phyloP scores from a whole-genome alignment of 371 early-diverging fungal genomes.

The Lichtheimia corymbifera region DNA sequence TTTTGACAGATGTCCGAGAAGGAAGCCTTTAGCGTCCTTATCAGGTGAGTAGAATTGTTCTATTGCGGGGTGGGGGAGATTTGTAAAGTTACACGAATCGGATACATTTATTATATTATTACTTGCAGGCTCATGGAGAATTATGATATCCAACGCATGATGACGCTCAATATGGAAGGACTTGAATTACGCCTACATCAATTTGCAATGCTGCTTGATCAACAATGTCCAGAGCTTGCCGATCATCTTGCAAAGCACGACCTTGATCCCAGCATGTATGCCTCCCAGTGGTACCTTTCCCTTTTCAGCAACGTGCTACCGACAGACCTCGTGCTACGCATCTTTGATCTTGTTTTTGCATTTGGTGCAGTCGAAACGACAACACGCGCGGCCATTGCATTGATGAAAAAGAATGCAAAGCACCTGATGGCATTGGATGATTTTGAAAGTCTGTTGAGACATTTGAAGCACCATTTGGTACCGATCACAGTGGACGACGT shows the following conservation, averaged over 20 bases:
- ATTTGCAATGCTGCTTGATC: slow-evolving; percentile 76
- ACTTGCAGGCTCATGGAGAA: slow-evolving; percentile 68
- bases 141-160: slow-evolving; percentile 73
- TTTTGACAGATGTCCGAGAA: slow-evolving; percentile 81
- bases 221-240: slow-evolving; percentile 71
- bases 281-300: slow-evolving; percentile 89
- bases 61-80: neutral
- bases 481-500: slow-evolving; percentile 66
- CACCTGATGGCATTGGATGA: slow-evolving; percentile 66
- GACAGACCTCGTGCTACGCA: slow-evolving; percentile 72
- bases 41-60: slow-evolving; percentile 24
- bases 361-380: slow-evolving; percentile 81
- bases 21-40: slow-evolving; percentile 86
- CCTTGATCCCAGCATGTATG: slow-evolving; percentile 82
- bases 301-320: slow-evolving; percentile 89
- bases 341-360: slow-evolving; percentile 89
- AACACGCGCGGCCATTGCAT: slow-evolving; percentile 76
- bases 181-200: slow-evolving; percentile 79
- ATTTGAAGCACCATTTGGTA: slow-evolving; percentile 62
- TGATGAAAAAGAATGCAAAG: slow-evolving; percentile 74
- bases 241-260: slow-evolving; percentile 74
- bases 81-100: neutral
- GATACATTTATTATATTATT: slow-evolving; percentile 20
- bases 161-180: slow-evolving; percentile 79
- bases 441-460: slow-evolving; percentile 72